These are phyloP conservation scores for Phytopythium montanum DNA, from an alignment of 352 stramenopile species.

Conservation along the genomic window DNA sequence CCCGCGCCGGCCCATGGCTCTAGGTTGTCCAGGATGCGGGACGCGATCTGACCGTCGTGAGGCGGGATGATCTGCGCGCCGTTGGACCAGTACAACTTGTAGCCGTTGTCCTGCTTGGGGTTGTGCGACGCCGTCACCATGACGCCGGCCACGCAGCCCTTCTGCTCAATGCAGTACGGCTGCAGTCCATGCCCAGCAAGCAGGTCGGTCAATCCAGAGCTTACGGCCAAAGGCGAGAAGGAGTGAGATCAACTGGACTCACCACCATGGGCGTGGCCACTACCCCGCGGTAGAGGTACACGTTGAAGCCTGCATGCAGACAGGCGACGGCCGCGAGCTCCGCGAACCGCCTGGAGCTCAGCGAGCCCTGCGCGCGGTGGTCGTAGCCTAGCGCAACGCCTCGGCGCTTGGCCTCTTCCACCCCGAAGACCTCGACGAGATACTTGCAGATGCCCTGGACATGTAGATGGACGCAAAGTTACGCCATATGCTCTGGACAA, in stretches of 20 bases:
- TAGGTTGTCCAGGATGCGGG: conserved; percentile 89
- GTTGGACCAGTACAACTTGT: conserved; percentile 97
- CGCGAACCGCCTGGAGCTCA: conserved; percentile 89
- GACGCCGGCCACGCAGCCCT: conserved; percentile 78
- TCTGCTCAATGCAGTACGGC: conserved; percentile 80
- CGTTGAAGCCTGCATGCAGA: conserved; percentile 76
- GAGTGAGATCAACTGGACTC: no score
- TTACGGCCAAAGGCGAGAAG: neutral
- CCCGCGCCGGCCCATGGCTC: conserved; percentile 57
- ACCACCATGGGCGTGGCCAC: conserved; percentile 96
- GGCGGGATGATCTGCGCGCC: conserved; percentile 97
- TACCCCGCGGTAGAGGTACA: conserved; percentile 89
- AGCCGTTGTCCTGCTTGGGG: conserved; percentile 97
- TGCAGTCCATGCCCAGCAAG: conserved; percentile 4
- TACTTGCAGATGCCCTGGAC: conserved; percentile 88
- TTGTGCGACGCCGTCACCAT: conserved; percentile 98
- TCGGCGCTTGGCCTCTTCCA: conserved; percentile 51
- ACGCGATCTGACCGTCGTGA: conserved; percentile 93
- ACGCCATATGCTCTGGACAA: conserved; percentile 32
- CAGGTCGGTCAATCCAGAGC: neutral
- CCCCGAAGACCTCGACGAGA: conserved; percentile 70
- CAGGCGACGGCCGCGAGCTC: conserved; percentile 83
- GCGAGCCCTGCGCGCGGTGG: conserved; percentile 66
- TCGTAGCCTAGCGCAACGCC: conserved; percentile 91
- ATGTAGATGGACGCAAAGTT: conserved; percentile 89